These are phyloP conservation scores for Aethionema arabicum DNA, from an alignment of 345 rosid species.

Conservation along the genomic window DNA sequence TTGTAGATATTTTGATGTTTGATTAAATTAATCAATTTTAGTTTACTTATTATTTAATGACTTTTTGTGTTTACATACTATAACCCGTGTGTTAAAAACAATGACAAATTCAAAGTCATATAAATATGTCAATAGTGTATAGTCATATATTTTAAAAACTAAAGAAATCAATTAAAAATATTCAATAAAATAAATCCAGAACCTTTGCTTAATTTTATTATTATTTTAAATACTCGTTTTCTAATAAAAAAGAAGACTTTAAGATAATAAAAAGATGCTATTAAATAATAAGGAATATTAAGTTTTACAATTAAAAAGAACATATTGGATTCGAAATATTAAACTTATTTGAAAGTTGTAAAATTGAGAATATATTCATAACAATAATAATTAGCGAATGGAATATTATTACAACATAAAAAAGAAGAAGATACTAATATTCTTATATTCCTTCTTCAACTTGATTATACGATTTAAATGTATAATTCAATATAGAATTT, in stretches of 20 bases:
- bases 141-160: too few relatives aligned
- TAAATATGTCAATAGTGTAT: too few relatives aligned
- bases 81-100: neutral
- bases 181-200: neutral
- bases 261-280: neutral
- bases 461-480: conserved; percentile 10
- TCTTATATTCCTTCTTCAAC: conserved; percentile 27
- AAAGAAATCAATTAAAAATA: neutral
- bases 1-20: neutral
- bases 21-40: conserved; percentile 2
- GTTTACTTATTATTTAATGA: neutral
- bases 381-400: conserved; percentile 12
- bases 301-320: conserved; percentile 2
- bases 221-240: neutral
- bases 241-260: neutral
- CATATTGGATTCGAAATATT: conserved; percentile 29
- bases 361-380: conserved; percentile 24
- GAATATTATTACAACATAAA: conserved; percentile 10
- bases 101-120: neutral
- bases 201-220: neutral
- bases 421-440: conserved; percentile 33
- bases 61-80: neutral
- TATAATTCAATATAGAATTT: neutral
- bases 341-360: conserved; percentile 19
- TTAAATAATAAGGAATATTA: conserved; percentile 9